Base-by-base conservation (phyloP, 139 green algal species). In the Penium margaritaceum region DNA sequence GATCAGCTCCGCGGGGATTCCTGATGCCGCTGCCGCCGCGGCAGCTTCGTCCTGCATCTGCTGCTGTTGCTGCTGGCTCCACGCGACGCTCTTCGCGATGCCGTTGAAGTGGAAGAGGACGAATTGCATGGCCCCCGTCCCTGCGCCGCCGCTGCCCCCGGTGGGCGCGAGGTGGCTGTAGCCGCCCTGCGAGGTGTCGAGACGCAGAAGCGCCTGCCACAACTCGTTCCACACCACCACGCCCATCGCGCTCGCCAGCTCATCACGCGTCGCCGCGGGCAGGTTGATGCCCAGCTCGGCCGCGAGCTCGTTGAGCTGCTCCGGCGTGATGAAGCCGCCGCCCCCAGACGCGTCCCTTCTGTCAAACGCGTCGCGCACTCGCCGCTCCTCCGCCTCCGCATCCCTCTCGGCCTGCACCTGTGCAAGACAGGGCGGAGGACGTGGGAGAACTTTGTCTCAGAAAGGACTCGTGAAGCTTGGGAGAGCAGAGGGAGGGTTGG, bases 51-150 rank as follows among this genome's bases (percentile, higher is more conserved):
- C 36, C 61, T 47, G 36, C 17, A 29, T 5, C 21, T 60, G 5
- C 51, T 60, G 21, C 15, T 60, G 51, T 24, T 60, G 51, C 2
- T 60, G 51, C 51, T 60, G 7, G 30, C 30, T 35, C 24, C 19
- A 47, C 27, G 29, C 15, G 24, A 68, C 43, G 0, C 63, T 71
- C 53, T 80, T 80, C n/a, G 73, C 73, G 75, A 80, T 80, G 27
- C 73, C 73, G 39, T 80, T 80, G 67, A 80, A 80, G 32, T 80
- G 73, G 54, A 55, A 80, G 29, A 80, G 19, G 19, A 69, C 67
- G 55, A 80, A 80, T 17, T 43, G 24, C 62, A 19, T 34, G 21
- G 66, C 37, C 7, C 12, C 14, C 5, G 51, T 27, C 14, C 32
- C 4, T 34, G 63, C 60, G 34, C 21, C 61, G 30, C 15, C 30